Percentiles rank a stretch among this genome's conserved stretches.
Evolutionary conservation across 208 protist genomes (phyloP).

Genomic region (Acanthamoeba triangularis): DNA sequence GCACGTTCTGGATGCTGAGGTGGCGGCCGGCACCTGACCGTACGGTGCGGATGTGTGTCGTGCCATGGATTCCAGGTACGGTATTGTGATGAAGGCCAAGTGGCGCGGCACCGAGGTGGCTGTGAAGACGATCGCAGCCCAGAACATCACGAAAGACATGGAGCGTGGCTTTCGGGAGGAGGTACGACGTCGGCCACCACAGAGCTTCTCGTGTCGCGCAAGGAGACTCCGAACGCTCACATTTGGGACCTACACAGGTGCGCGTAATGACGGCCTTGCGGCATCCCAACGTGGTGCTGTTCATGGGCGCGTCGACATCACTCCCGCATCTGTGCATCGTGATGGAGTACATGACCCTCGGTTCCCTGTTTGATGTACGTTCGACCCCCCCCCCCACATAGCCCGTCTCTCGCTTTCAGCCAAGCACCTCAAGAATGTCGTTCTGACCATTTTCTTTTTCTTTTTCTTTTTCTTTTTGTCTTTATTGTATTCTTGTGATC

Average conservation of each 20-base stretch:
- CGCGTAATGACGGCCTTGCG: conserved; percentile 66
- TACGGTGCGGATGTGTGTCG: no score
- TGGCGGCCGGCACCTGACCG: no score
- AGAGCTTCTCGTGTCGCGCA: background rate
- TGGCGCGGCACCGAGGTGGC: conserved; percentile 81
- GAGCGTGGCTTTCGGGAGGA: conserved; percentile 73
- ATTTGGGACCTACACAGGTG: conserved; percentile 28
- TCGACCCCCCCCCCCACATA: background rate
- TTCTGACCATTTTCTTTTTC: background rate
- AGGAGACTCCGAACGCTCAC: background rate
- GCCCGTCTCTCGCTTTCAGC: no score
- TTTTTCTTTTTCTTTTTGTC: background rate
- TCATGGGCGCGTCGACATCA: conserved; percentile 65
- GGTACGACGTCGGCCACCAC: background rate
- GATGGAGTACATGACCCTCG: conserved; percentile 28
- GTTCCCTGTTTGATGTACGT: conserved; percentile 10
- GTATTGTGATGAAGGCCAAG: conserved; percentile 10
- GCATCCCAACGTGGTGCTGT: conserved; percentile 76
- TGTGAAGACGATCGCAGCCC: conserved; percentile 70
- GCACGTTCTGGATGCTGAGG: no score
- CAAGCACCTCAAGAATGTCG: background rate
- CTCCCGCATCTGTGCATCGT: conserved; percentile 24
- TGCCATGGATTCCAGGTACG: background rate
- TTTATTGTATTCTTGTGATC: background rate
- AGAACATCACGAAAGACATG: conserved; percentile 16